Evolutionary conservation across 2,329 filamentous ascomycete species (phyloP), one percentile per base, ranked within the genome.

Genomic region (Nemania serpens): DNA sequence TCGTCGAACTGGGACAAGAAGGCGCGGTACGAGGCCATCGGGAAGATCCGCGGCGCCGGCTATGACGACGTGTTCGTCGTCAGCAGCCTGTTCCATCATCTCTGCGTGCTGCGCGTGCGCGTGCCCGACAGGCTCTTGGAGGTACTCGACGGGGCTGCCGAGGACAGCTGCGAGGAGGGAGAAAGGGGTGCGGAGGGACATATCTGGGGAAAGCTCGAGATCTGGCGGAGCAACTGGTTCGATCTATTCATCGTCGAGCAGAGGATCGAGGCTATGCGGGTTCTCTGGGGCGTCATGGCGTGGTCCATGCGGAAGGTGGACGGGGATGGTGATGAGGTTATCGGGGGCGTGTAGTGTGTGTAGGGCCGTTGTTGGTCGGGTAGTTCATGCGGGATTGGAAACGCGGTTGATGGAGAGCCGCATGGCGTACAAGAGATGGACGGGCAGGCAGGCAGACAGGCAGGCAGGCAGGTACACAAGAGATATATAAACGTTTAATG

Each of bases 11-110:
- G 86, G 86, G 86, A 89, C 68, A 78, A 77, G 59, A 87, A 86
- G 74, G 80, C 82, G 33, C 77, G 79, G 36, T 88, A 88, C 69
- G 73, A 78, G 62, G 79, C 84, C 20, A 84, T 89, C 59, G 86
- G 86, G 5, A 82, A 80, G 63, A 71, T 73, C 11, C 67, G 67
- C 1, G 81, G 80, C 2, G 76, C 73, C 1, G 77, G 77, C 36
- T 82, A 82, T 68, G 86, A 89, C 65, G 86, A 89, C 66, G 75
- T 88, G 1, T 88, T 87, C 64, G 77, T 89, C 42, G 71, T 88
- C 42, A 87, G 84, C 72, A 81, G 79, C 4, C 71, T 88, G 33
- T 87, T 87, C 70, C 86, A 89, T 68, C 86, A 89, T 68, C 64
- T 89, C 12, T 83, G 79, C 25, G 72, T 89, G 49, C 68, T 88